Evolutionary conservation across 768 basidiomycete genomes (phyloP).

Genomic region (Rickenella mellea): DNA sequence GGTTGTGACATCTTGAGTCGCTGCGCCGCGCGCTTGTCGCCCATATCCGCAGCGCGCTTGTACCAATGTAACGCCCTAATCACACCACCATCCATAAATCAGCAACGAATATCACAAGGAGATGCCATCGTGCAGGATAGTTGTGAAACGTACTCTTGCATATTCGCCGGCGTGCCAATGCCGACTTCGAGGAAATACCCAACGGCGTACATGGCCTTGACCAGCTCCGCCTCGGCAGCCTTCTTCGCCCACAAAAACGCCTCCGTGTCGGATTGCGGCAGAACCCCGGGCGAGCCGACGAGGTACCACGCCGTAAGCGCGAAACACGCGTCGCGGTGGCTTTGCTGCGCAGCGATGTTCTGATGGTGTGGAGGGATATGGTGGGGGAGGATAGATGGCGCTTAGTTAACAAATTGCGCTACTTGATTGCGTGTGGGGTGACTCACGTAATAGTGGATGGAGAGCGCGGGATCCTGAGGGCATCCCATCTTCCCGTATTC

Average conservation of each 20-base stretch:
- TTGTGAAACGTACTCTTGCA: constrained; percentile 46
- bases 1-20: constrained; percentile 60
- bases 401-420: constrained; percentile 3
- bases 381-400: background rate
- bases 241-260: constrained; percentile 96
- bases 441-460: constrained; percentile 97
- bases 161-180: constrained; percentile 65
- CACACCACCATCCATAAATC: background rate
- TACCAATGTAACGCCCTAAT: constrained; percentile 69
- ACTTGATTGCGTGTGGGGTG: background rate
- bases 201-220: constrained; percentile 95
- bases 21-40: constrained; percentile 88
- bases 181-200: constrained; percentile 98
- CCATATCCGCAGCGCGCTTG: constrained; percentile 82
- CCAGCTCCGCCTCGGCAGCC: constrained; percentile 84
- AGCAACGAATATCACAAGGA: constrained; percentile 3
- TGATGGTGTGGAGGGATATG: constrained; percentile 18
- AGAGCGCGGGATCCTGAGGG: constrained; percentile 92
- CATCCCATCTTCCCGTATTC: constrained; percentile 99
- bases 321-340: constrained; percentile 94
- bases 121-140: constrained; percentile 2
- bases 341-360: constrained; percentile 98
- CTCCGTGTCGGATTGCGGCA: constrained; percentile 97
- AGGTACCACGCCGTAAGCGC: constrained; percentile 99
- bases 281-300: constrained; percentile 93